Base-by-base conservation (phyloP, 306 rosid species). In the Sophora flavescens region DNA sequence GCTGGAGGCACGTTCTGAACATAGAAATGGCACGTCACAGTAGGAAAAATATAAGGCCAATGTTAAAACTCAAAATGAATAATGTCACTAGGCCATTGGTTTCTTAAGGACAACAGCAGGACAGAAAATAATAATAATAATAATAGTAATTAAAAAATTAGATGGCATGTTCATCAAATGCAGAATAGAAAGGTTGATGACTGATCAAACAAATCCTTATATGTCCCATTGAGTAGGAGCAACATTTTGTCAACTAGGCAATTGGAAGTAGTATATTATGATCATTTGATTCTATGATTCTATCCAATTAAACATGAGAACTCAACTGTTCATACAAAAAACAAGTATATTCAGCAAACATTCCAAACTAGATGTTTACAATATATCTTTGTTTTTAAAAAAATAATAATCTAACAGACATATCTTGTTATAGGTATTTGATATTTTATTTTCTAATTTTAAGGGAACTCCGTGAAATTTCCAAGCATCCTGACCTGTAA, bases 1-100 rank as follows among this genome's bases (percentile, higher is more conserved):
- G 97, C 98, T 74, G 98, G 98, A 75, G 97, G 97, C 50, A 94
- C 98, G 78, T 94, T 92, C 98, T 94, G 88, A 58, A 57, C 38
- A 59, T 71, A 62, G 68, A 57, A 70, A 72, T 39, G 67, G 78
- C 42, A 78, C 32, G 64, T 28, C 16, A 18, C 41, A 68, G 70
- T 48, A 28, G 38, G 71, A 18, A 18, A 69, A 61, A 78, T 47
- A 70, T 42, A 45, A 88, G 59, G 45, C 38, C 12, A 12, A 57
- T 41, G 3, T 69, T 38, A 38, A n/a, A 81, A 64, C 63, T 33
- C 2, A 8, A 44, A 7, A 59, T n/a, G 18, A 7, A 51, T 18
- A 11, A 18, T 30, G 54, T 22, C 13, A 38, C 38, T 0, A 45
- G 57, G 16, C 11, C 53, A 18, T 52, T 38, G 10, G 62, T 59